Evolutionary conservation across 176 grass and related monocot species (phyloP).

Genomic region (Elaeis guineensis): DNA sequence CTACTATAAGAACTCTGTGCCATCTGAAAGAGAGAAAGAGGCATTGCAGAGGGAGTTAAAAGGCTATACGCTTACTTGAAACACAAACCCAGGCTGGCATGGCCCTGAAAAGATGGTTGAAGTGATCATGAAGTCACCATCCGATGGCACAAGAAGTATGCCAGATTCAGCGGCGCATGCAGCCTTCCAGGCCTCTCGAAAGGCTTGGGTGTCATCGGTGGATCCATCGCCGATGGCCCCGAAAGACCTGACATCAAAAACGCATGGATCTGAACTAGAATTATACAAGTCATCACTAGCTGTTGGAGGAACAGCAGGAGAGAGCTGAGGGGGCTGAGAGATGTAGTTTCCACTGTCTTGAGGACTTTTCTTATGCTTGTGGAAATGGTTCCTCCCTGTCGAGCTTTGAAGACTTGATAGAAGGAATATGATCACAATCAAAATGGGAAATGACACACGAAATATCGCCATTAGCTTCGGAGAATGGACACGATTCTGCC

Average conservation of each 20-base stretch:
- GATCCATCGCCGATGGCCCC: slow-evolving; percentile 50
- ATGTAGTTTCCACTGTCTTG: slow-evolving; percentile 21
- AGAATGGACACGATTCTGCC: too few relatives aligned
- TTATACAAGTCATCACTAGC: not conserved
- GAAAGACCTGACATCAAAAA: slow-evolving; percentile 56
- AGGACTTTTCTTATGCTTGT: slow-evolving; percentile 30
- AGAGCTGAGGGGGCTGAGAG: slow-evolving; percentile 30
- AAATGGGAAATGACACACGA: not conserved
- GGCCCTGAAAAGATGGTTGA: slow-evolving; percentile 61
- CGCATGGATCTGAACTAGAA: not conserved
- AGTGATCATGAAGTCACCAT: slow-evolving; percentile 65
- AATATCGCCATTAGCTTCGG: not conserved
- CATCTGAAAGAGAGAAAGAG: too few relatives aligned
- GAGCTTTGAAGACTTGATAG: slow-evolving; percentile 14
- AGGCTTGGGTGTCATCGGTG: slow-evolving; percentile 43
- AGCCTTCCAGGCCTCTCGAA: slow-evolving; percentile 60
- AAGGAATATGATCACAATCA: slow-evolving; percentile 14
- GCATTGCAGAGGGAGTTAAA: too few relatives aligned
- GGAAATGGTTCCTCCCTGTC: slow-evolving; percentile 29
- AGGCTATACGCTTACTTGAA: slow-evolving; percentile 37
- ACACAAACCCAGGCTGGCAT: slow-evolving; percentile 29
- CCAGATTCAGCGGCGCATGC: slow-evolving; percentile 28
- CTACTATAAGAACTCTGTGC: too few relatives aligned
- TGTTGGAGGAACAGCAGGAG: slow-evolving; percentile 19
- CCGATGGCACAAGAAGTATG: slow-evolving; percentile 47